Conservation (phyloP, 805 yeast species). For the Zygoascus bituminiphila region DNA sequence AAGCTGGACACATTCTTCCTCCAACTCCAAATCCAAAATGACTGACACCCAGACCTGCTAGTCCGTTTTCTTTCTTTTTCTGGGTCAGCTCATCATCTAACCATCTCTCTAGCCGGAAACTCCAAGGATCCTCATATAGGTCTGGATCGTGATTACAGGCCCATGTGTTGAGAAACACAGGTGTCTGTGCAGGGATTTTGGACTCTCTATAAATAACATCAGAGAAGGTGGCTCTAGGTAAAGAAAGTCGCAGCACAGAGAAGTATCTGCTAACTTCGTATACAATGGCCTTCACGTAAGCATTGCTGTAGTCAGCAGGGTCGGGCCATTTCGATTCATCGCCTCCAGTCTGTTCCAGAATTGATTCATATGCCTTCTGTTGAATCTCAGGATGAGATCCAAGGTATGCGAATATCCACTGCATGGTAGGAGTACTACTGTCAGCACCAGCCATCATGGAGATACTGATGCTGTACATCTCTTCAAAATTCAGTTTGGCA, state of each 20-base stretch:
- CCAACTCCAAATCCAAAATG: conserved; percentile 45
- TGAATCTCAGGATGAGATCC: conserved; percentile 39
- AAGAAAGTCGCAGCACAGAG: conserved; percentile 55
- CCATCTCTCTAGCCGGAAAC: conserved; percentile 9
- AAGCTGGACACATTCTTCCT: conserved; percentile 61
- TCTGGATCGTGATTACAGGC: conserved; percentile 57
- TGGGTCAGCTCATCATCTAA: neutral
- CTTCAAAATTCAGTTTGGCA: conserved; percentile 24
- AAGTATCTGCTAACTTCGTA: conserved; percentile 53
- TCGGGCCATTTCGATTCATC: neutral
- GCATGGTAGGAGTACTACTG: conserved; percentile 54
- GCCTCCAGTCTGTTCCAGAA: conserved; percentile 21
- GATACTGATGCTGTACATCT: conserved; percentile 49
- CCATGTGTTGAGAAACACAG: conserved; percentile 55
- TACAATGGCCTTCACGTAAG: conserved; percentile 46
- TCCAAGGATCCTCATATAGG: conserved; percentile 7
- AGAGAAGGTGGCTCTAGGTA: conserved; percentile 34
- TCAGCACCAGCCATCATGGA: conserved; percentile 77
- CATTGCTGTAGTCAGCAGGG: conserved; percentile 26
- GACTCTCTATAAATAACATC: conserved; percentile 4
- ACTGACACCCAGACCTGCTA: neutral
- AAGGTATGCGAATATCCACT: conserved; percentile 50
- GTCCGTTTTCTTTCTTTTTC: neutral
- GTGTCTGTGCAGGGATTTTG: conserved; percentile 47
- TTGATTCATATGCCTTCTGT: conserved; percentile 35